Percentiles rank a stretch among this genome's conserved stretches.
Evolutionary conservation across 2,329 filamentous ascomycete species (phyloP).

Genomic region (Diplodia mutila): DNA sequence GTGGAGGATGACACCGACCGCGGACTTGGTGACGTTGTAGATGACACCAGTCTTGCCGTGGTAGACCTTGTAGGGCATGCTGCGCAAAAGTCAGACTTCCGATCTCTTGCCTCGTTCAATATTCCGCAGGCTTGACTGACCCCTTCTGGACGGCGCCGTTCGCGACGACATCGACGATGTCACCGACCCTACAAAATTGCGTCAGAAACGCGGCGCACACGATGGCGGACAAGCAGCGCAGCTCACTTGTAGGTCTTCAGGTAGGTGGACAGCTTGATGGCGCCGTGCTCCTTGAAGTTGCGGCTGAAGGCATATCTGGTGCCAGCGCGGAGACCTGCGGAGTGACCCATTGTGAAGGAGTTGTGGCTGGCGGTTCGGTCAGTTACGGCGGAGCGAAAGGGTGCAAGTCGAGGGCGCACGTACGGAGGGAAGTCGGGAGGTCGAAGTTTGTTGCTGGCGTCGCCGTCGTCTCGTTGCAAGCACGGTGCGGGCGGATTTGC

Average conservation of each 20-base stretch:
- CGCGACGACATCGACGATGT: slow-evolving; percentile 98
- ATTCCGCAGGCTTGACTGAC: slow-evolving; percentile 58
- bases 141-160: slow-evolving; percentile 99
- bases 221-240: slow-evolving; percentile 22
- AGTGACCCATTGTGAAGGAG: slow-evolving; percentile 57
- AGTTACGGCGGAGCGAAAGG: slow-evolving; percentile 1
- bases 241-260: slow-evolving; percentile 86
- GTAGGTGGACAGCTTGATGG: slow-evolving; percentile 93
- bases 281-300: slow-evolving; percentile 92
- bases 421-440: slow-evolving; percentile 19
- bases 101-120: not conserved
- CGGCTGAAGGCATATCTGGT: slow-evolving; percentile 71
- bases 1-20: slow-evolving; percentile 98
- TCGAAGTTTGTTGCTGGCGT: slow-evolving; percentile 22
- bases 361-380: slow-evolving; percentile 21
- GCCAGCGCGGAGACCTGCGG: slow-evolving; percentile 51
- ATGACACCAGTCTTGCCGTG: slow-evolving; percentile 94
- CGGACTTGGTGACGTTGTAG: slow-evolving; percentile 99
- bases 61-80: slow-evolving; percentile 99
- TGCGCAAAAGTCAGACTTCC: slow-evolving; percentile 48
- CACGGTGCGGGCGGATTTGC: no score
- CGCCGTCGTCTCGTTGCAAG: slow-evolving; percentile 17
- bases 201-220: slow-evolving; percentile 13
- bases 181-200: slow-evolving; percentile 71
- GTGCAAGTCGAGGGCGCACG: slow-evolving; percentile 3